Evolutionary conservation across 1,284 basidiomycete species (phyloP).

Genomic region (Trichosporon ovoides): DNA sequence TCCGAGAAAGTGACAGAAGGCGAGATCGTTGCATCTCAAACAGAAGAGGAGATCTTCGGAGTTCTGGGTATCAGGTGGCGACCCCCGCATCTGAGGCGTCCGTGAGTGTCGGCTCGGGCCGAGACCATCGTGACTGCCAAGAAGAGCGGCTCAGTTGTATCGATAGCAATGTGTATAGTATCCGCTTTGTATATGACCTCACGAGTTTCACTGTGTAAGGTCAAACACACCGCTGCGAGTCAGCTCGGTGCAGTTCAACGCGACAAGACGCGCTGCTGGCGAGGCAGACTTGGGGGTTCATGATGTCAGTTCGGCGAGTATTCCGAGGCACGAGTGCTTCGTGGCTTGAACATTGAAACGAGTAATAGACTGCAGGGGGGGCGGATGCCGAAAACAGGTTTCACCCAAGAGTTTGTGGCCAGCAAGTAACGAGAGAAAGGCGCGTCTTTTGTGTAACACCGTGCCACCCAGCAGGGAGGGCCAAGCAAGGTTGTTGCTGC

Average conservation of each 20-base stretch:
- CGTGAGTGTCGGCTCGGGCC: conserved; percentile 6
- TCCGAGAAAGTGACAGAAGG: conserved; percentile 62
- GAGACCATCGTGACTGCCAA: too few species aligned
- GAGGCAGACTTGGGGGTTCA: too few species aligned
- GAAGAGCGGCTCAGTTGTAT: too few species aligned
- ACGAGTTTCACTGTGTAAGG: neutral
- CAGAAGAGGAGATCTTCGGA: conserved; percentile 76
- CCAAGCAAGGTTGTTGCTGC: neutral
- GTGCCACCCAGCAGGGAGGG: too few species aligned
- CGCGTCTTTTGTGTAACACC: too few species aligned
- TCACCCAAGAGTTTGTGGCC: neutral
- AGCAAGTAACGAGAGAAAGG: too few species aligned
- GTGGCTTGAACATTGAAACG: neutral
- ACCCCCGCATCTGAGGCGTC: conserved; percentile 13
- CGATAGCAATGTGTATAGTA: neutral
- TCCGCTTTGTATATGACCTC: neutral
- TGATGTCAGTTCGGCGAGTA: too few species aligned
- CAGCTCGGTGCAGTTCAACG: too few species aligned
- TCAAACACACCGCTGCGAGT: neutral
- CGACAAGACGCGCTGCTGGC: too few species aligned
- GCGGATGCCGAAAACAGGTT: neutral
- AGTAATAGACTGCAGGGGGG: neutral
- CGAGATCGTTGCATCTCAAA: conserved; percentile 67
- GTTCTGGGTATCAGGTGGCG: conserved; percentile 55
- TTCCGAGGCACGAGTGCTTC: too few species aligned